A percentile compares a stretch with the other conserved stretches of the same genome.
These are phyloP conservation scores for Monosporozyma servazzii DNA, from an alignment of 805 yeast species.

Conservation along the genomic window DNA sequence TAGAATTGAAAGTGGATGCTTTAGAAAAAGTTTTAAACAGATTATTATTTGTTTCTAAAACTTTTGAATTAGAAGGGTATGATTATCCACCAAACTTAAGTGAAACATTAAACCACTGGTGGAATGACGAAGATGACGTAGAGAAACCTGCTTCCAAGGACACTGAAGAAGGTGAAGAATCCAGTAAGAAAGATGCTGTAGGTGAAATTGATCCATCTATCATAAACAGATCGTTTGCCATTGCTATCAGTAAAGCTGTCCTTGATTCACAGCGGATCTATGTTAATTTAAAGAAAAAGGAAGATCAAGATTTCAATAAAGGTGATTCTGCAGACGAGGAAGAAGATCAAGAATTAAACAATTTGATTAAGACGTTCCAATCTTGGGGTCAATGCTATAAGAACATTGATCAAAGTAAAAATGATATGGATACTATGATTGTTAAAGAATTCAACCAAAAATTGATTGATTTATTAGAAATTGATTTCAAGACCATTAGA, in stretches of 20 bases:
- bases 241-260: slow-evolving; percentile 55
- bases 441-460: slow-evolving; percentile 50
- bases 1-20: slow-evolving; percentile 61
- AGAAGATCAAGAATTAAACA: slow-evolving; percentile 42
- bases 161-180: slow-evolving; percentile 3
- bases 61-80: slow-evolving; percentile 66
- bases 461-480: slow-evolving; percentile 43
- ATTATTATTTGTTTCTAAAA: slow-evolving; percentile 42
- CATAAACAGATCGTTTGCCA: slow-evolving; percentile 64
- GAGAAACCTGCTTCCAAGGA: slow-evolving; percentile 8
- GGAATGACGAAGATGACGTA: slow-evolving; percentile 14
- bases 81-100: slow-evolving; percentile 76
- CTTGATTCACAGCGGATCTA: slow-evolving; percentile 41
- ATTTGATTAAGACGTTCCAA: slow-evolving; percentile 36
- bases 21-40: slow-evolving; percentile 51
- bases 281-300: slow-evolving; percentile 18
- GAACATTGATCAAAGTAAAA: slow-evolving; percentile 57
- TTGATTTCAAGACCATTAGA: slow-evolving; percentile 51
- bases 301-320: slow-evolving; percentile 11
- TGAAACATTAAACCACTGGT: slow-evolving; percentile 56
- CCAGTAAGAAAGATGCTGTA: slow-evolving; percentile 7
- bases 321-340: slow-evolving; percentile 34
- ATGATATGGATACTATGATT: slow-evolving; percentile 59
- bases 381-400: slow-evolving; percentile 45
- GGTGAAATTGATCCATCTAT: slow-evolving; percentile 9